phyloP scores from a whole-genome alignment of 2,329 filamentous ascomycete species.

The Colletotrichum falcatum region DNA sequence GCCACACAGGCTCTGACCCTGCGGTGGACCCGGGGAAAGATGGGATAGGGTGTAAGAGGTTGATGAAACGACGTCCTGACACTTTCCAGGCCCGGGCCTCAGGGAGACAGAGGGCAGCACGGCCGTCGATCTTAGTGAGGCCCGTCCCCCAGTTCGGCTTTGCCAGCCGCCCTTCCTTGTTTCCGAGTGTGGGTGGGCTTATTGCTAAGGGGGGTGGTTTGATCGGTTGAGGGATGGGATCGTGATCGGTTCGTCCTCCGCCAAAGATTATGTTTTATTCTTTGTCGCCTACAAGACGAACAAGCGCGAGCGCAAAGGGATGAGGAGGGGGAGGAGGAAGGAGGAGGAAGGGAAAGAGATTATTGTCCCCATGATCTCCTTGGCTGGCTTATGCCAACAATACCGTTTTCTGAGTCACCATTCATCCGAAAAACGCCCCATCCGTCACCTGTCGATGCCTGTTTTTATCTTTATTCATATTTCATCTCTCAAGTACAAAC shows the following conservation, averaged over 20 bases:
- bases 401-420: background rate
- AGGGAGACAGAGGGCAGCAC: conserved; percentile 26
- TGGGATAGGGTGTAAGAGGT: conserved; percentile 40
- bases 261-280: rapidly evolving
- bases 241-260: background rate
- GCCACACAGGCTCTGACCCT: conserved; percentile 9
- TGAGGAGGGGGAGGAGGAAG: too few species aligned
- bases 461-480: background rate
- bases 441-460: background rate
- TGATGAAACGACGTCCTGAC: conserved; percentile 42
- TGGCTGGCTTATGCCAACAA: background rate
- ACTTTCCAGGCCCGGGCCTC: conserved; percentile 35
- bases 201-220: background rate
- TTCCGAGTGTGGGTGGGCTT: background rate
- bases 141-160: background rate
- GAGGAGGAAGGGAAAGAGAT: background rate
- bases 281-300: background rate
- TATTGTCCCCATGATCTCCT: background rate
- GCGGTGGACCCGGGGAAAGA: conserved; percentile 15
- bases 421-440: background rate
- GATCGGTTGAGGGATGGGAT: background rate
- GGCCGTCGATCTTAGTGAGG: conserved; percentile 13
- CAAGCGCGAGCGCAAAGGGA: background rate
- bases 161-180: background rate
- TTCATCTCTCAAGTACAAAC: background rate